A percentile compares a stretch with the other conserved stretches of the same genome.
These are phyloP conservation scores for Macrophomina tecta DNA, from an alignment of 2,329 filamentous ascomycete species.

Conservation along the genomic window DNA sequence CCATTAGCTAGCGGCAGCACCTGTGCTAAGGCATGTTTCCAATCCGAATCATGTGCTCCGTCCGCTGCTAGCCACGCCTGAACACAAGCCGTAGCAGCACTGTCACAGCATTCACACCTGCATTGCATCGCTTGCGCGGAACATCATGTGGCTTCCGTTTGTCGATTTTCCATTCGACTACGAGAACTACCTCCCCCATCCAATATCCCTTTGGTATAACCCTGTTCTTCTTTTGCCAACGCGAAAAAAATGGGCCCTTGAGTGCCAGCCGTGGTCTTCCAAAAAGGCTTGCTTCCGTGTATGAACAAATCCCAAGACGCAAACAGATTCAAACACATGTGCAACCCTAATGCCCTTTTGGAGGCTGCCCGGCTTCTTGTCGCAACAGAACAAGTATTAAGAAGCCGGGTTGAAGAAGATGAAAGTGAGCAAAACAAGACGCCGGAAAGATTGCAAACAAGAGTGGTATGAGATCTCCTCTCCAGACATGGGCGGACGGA, in stretches of 20 bases:
- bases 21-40: constrained; percentile 1
- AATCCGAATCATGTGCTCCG: background rate
- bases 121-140: constrained; percentile 11
- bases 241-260: constrained; percentile 3
- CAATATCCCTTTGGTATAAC: constrained; percentile 26
- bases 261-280: constrained; percentile 20
- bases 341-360: constrained; percentile 27
- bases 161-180: constrained; percentile 24
- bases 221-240: constrained; percentile 25
- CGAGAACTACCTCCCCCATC: constrained; percentile 20
- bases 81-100: constrained; percentile 23
- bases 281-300: constrained; percentile 18
- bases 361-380: constrained; percentile 12
- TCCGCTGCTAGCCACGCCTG: background rate
- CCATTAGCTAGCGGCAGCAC: background rate
- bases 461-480: constrained; percentile 21
- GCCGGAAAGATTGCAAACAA: constrained; percentile 4
- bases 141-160: constrained; percentile 21
- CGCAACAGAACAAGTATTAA: constrained; percentile 6
- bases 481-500: constrained; percentile 18
- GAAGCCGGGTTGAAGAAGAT: constrained; percentile 5
- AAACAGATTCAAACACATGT: constrained; percentile 16
- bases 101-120: constrained; percentile 8
- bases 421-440: constrained; percentile 1
- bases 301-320: constrained; percentile 15